Evolutionary conservation across 768 basidiomycete genomes (phyloP).

Genomic region (Chlorophyllum brunneum): DNA sequence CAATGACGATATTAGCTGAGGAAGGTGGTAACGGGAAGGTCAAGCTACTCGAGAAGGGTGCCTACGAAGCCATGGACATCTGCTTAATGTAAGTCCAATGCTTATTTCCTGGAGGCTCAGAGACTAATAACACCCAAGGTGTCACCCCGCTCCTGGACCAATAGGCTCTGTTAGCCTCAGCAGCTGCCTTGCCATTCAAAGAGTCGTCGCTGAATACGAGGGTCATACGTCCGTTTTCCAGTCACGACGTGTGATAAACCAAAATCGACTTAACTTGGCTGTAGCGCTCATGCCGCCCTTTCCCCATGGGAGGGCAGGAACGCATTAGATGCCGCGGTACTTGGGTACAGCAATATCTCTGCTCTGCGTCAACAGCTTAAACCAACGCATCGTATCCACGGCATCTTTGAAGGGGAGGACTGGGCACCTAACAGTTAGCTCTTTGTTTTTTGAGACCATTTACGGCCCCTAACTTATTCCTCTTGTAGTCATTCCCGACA

Average conservation of each 20-base stretch:
- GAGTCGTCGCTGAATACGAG: conserved; percentile 57
- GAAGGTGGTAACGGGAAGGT: conserved; percentile 78
- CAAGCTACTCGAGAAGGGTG: conserved; percentile 62
- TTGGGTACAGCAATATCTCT: conserved; percentile 77
- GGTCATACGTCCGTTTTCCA: conserved; percentile 62
- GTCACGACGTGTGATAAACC: not conserved
- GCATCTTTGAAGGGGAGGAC: conserved; percentile 70
- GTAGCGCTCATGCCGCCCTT: conserved; percentile 71
- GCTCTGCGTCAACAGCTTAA: conserved; percentile 78
- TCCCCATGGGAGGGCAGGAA: conserved; percentile 86
- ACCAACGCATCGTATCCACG: conserved; percentile 77
- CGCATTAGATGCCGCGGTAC: conserved; percentile 82
- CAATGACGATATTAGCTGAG: conserved; percentile 47
- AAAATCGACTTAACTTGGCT: not conserved
- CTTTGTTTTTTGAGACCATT: not conserved
- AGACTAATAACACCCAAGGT: conserved; percentile 39
- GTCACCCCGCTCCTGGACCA: conserved; percentile 79
- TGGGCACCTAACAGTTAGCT: conserved; percentile 70
- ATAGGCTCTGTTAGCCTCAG: conserved; percentile 62
- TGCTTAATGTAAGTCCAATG: conserved; percentile 60
- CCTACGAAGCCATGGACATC: conserved; percentile 72
- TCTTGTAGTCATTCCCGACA: conserved; percentile 73
- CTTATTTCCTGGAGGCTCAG: not conserved
- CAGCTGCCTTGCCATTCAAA: conserved; percentile 59
- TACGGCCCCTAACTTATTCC: not conserved